Percentiles rank a stretch among this genome's conserved stretches.
Conservation (phyloP, 805 yeast species). For the Wickerhamiella bombiphila region DNA sequence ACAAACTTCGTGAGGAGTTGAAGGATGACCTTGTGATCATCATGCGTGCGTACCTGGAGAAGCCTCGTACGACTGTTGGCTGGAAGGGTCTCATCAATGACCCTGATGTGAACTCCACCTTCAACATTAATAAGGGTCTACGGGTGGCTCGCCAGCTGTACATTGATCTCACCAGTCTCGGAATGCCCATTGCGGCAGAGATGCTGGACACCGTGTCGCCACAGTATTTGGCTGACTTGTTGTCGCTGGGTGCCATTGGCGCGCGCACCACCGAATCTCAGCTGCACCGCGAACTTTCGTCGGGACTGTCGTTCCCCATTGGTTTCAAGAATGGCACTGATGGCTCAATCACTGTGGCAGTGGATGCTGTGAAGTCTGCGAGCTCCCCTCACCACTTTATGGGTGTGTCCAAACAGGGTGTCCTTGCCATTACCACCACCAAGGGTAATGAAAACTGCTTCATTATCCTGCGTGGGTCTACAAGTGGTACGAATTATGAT, state of each 20-base stretch:
- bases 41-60: conserved; percentile 96
- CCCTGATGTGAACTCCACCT: conserved; percentile 85
- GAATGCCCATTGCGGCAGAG: conserved; percentile 89
- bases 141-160: conserved; percentile 75
- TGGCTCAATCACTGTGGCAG: conserved; percentile 81
- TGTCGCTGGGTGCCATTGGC: conserved; percentile 95
- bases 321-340: conserved; percentile 99
- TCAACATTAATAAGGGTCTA: conserved; percentile 89
- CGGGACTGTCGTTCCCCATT: conserved; percentile 96
- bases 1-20: conserved; percentile 52
- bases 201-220: conserved; percentile 98
- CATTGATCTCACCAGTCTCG: conserved; percentile 60
- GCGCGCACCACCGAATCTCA: conserved; percentile 99
- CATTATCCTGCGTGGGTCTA: conserved; percentile 92
- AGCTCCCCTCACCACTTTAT: conserved; percentile 85
- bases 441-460: conserved; percentile 92
- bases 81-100: conserved; percentile 98
- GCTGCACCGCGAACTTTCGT: conserved; percentile 91
- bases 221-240: conserved; percentile 79
- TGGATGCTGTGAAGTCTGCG: conserved; percentile 90
- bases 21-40: conserved; percentile 64
- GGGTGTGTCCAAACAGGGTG: conserved; percentile 95
- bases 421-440: conserved; percentile 91
- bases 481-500: conserved; percentile 84
- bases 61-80: conserved; percentile 98